Evolutionary conservation across 352 stramenopile genomes (phyloP).

Genomic region (Pythium coloratum): DNA sequence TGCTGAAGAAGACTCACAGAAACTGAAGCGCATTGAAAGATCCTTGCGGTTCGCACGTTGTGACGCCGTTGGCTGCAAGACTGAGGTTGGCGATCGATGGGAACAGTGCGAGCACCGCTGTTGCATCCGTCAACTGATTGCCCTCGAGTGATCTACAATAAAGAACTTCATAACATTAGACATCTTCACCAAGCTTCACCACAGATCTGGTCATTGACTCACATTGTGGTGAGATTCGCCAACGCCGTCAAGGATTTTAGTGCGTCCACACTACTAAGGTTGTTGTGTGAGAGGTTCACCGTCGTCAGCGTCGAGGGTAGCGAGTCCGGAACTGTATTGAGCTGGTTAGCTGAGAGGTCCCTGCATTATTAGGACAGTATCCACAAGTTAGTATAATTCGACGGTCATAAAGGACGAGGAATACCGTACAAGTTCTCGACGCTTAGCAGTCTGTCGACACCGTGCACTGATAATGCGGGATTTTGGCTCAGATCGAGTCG

Average conservation of each 20-base stretch:
- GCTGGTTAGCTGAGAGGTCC: not conserved
- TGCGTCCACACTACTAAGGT: not conserved
- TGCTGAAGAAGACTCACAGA: constrained; percentile 3
- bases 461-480: constrained; percentile 17
- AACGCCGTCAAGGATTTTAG: not conserved
- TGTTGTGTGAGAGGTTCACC: constrained; percentile 10
- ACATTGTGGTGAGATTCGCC: constrained; percentile 17
- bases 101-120: constrained; percentile 8
- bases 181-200: too few relatives aligned
- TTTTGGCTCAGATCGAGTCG: constrained; percentile 29
- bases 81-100: constrained; percentile 15
- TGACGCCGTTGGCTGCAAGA: constrained; percentile 11
- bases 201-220: not conserved
- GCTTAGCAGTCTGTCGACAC: constrained; percentile 2
- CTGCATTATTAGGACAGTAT: not conserved
- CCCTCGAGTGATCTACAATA: constrained; percentile 12
- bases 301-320: constrained; percentile 8
- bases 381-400: too few relatives aligned
- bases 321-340: not conserved
- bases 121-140: constrained; percentile 14
- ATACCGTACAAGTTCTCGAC: not conserved
- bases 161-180: not conserved
- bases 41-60: not conserved
- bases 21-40: constrained; percentile 7
- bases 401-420: not conserved